Conservation (phyloP, 2,329 filamentous ascomycete species). For the Scytalidium sp. region DNA sequence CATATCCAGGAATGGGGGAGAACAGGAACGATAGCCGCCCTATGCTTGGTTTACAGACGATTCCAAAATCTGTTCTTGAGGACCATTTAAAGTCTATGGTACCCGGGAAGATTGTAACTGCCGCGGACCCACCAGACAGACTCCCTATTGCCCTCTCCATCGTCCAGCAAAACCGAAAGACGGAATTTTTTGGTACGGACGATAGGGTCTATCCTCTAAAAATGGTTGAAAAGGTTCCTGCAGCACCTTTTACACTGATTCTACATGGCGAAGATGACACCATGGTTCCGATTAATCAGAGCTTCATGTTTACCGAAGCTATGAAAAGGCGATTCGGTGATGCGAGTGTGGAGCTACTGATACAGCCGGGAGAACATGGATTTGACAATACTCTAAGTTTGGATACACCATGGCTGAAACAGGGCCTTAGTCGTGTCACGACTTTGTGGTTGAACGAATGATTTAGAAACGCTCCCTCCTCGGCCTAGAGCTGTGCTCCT, state of each 20-base stretch:
- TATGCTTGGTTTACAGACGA: constrained; percentile 14
- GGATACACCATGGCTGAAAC: constrained; percentile 15
- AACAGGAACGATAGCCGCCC: too few species aligned
- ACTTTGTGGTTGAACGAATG: too few species aligned
- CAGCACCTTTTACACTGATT: constrained; percentile 11
- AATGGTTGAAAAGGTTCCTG: constrained; percentile 11
- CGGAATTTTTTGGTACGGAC: constrained; percentile 10
- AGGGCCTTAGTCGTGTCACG: constrained; percentile 10
- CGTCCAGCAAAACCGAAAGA: constrained; percentile 12
- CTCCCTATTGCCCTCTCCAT: constrained; percentile 9
- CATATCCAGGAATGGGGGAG: too few species aligned
- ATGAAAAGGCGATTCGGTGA: constrained; percentile 15
- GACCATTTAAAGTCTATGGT: constrained; percentile 8
- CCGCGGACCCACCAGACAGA: constrained; percentile 9
- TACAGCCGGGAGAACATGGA: constrained; percentile 7
- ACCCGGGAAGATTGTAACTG: constrained; percentile 13
- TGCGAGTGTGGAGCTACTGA: constrained; percentile 11
- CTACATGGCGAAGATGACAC: constrained; percentile 17
- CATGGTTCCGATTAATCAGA: constrained; percentile 14
- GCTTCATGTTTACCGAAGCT: constrained; percentile 9
- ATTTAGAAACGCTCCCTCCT: too few species aligned
- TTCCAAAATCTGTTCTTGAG: constrained; percentile 11
- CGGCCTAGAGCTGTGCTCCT: too few species aligned
- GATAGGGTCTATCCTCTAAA: constrained; percentile 9
- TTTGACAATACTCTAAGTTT: constrained; percentile 10